Base-by-base conservation (phyloP, 768 basidiomycete species). In the Leucosporidium scottii region DNA sequence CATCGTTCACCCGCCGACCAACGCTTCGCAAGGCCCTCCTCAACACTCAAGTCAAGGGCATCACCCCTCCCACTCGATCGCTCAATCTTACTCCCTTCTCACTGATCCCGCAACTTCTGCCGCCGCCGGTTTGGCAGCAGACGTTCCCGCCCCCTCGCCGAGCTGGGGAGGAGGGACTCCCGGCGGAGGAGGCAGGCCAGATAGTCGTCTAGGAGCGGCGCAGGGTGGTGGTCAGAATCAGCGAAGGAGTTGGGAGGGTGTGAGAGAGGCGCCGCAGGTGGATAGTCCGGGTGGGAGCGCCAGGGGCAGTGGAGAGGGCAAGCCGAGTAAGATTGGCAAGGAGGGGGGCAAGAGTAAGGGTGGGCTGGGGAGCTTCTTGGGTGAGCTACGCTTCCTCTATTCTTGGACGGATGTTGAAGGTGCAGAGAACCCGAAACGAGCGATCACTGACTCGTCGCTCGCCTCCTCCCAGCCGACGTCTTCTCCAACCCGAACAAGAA, bases 401-500 rank as follows among this genome's bases (percentile, higher is more conserved):
- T 30, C 27, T 27, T 1, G 20, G 3, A 3, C 49, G n/a, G n/a
- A n/a, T 13, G 5, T 12, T 5, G 50, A 21, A 15, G 34, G 18
- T 31, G 12, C 3, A 4, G 36, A 7, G 7, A 27, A 59, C 3
- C 15, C 20, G 28, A 27, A 47, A 18, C 49, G 59, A 27, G 8
- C n/a, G 36, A 39, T 23, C 6, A 17, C 34, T 49, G 48, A 49
- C 25, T 49, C 55, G 55, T 8, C 21, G 6, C 27, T 56, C 55
- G 10, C 4, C n/a, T 27, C 23, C 5, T 47, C 36, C 1, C 50
- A 68, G 72, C 67, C 21, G 75, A 75, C 61, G 67, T 75, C 1
- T 71, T 76, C 18, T 71, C 72, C 12, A 57, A 53, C 39, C 55
- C 56, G 28, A 76, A 75, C 62, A 79, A 78, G 73, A 75, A 77